Conservation (phyloP, 2,329 filamentous ascomycete species). For the Aspergillus costaricaensis region DNA sequence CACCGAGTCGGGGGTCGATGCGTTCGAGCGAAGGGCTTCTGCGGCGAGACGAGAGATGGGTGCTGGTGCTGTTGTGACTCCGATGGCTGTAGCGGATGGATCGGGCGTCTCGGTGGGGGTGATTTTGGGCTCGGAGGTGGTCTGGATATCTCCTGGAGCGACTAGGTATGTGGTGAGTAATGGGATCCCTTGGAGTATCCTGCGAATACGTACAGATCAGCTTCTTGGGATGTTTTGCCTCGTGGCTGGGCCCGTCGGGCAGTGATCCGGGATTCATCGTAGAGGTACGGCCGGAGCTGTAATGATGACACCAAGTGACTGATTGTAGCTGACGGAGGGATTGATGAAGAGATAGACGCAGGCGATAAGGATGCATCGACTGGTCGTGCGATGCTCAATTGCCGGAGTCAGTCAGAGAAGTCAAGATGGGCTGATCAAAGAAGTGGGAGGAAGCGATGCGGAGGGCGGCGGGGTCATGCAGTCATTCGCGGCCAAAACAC, state of each 20-base stretch:
- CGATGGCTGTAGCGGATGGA: conserved; percentile 1
- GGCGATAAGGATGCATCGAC: not conserved
- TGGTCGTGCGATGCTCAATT: not conserved
- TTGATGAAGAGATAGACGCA: not conserved
- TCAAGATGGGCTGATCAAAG: not conserved
- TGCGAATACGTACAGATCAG: conserved; percentile 39
- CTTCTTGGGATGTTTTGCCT: conserved; percentile 40
- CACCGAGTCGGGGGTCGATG: conserved; percentile 39
- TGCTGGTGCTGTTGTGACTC: conserved; percentile 9
- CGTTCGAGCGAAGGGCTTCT: conserved; percentile 33
- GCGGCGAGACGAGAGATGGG: conserved; percentile 13
- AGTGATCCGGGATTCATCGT: not conserved
- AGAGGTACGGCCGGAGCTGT: not conserved
- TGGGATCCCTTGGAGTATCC: not conserved
- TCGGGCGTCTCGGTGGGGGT: conserved; percentile 18
- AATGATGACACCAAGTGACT: not conserved
- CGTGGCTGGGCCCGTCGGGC: conserved; percentile 4
- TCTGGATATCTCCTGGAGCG: conserved; percentile 45
- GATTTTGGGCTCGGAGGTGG: conserved; percentile 19
- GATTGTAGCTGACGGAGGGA: not conserved
- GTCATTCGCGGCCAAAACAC: too few species aligned
- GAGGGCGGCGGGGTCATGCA: not conserved
- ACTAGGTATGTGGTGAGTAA: conserved; percentile 28
- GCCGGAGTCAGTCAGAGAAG: not conserved
- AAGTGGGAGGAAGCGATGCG: not conserved